Conservation (phyloP, 768 basidiomycete genomes). For the Mycena maculata region DNA sequence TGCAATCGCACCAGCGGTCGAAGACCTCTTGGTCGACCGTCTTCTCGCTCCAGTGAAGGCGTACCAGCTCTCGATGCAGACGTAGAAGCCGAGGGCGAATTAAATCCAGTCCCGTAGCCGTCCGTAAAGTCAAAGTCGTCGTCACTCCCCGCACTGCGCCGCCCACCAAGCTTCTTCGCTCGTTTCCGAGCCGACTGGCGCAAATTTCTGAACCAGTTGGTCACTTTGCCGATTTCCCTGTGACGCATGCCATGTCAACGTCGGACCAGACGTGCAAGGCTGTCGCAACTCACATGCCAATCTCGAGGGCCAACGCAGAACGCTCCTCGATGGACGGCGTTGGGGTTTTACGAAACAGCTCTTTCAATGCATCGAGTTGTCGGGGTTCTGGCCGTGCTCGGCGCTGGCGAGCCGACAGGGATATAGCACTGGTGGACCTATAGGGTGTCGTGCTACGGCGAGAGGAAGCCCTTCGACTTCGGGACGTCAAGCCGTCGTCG, state of each 20-base stretch:
- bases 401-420: conserved; percentile 64
- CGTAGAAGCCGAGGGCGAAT: conserved; percentile 26
- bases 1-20: conserved; percentile 7
- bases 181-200: conserved; percentile 84
- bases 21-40: conserved; percentile 9
- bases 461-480: conserved; percentile 29
- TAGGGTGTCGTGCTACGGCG: conserved; percentile 33
- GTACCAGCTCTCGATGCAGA: conserved; percentile 29
- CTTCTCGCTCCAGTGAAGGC: conserved; percentile 20
- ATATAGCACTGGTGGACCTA: conserved; percentile 16
- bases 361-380: conserved; percentile 82
- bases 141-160: conserved; percentile 58
- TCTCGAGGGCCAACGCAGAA: conserved; percentile 75
- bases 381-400: conserved; percentile 85
- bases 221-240: conserved; percentile 83
- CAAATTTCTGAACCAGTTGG: conserved; percentile 90
- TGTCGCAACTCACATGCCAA: conserved; percentile 63
- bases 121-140: conserved; percentile 52
- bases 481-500: conserved; percentile 31
- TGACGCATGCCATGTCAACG: background rate
- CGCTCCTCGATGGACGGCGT: conserved; percentile 87
- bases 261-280: background rate
- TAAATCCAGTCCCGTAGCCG: conserved; percentile 25
- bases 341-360: conserved; percentile 71
- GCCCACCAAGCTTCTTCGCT: conserved; percentile 55